Base-by-base conservation (phyloP, 2,329 filamentous ascomycete species). In the Amauroascus verrucosus region DNA sequence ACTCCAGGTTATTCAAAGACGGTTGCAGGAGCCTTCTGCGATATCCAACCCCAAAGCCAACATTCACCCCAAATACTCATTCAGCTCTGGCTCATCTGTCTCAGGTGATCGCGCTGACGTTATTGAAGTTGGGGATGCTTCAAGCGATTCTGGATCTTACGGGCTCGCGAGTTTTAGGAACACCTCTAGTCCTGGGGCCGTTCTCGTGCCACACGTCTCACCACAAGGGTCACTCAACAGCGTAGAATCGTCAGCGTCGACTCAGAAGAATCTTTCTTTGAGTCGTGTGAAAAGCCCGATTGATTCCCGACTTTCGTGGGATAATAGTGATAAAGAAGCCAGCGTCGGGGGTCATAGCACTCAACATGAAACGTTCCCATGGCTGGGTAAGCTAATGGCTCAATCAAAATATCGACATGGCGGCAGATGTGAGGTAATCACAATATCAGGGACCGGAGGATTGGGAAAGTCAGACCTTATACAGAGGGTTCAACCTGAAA, bases 1-100 rank as follows among this genome's bases (percentile, higher is more conserved):
- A 7, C 70, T 89, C 37, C 78, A 76, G 59, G 78, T 93, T 33
- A 87, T 96, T 48, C 84, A 94, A 18, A 82, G 76, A 63, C 82
- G 77, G 32, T 85, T 90, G 48, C 69, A 71, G 41, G 60, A 63
- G 20, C 61, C 65, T 6, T 60, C 62, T 35, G 61, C 64, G 6
- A 69, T 66, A 49, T 62, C 65, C 11, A 62, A 58, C 6, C 57
- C 63, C 6, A 67, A 67, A 53, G 60, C 48, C 16, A 60, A 59
- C 32, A 59, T 65, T 7, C 74, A 72, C 58, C 69, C 71, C 8
- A 59, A 77, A 35, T 72, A 75, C 56, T 69, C 66, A 55, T 59
- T 79, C 28, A 77, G 77, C 22, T 80, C 79, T 35, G 69, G 63
- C 47, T 80, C 77, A 1, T 78, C 77, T 3, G 64, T 74, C 11